Conservation (phyloP, 108 stramenopile genomes). For the Nitzschia palea region DNA sequence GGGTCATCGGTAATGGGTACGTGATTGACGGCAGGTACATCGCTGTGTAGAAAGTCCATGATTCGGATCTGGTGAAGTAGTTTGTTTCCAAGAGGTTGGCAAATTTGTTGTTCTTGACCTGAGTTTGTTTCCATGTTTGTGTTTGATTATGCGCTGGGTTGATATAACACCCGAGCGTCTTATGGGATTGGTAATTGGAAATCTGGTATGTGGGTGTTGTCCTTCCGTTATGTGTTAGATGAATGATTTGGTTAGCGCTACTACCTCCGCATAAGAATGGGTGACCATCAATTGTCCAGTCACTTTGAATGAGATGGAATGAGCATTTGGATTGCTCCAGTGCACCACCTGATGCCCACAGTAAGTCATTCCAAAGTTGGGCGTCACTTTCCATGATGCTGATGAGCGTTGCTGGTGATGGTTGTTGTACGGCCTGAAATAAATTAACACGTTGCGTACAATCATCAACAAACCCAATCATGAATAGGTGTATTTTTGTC, state of each 20-base stretch:
- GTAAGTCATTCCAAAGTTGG: not conserved
- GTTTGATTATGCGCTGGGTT: not conserved
- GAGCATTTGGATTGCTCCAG: not conserved
- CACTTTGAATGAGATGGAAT: not conserved
- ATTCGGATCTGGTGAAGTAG: not conserved
- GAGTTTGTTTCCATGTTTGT: not conserved
- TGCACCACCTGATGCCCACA: not conserved
- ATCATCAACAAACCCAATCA: not conserved
- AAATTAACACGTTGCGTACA: not conserved
- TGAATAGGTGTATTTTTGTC: not conserved
- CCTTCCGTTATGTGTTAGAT: no score
- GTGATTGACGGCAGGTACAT: not conserved
- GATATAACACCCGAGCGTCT: not conserved
- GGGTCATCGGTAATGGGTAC: not conserved
- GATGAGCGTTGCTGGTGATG: no score
- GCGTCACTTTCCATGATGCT: no score
- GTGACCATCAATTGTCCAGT: not conserved
- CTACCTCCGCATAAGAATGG: no score
- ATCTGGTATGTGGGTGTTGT: no score
- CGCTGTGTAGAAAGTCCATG: not conserved
- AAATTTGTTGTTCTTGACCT: not conserved
- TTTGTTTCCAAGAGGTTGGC: not conserved
- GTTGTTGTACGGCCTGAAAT: not conserved
- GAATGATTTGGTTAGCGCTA: no score
- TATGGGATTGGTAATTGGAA: no score